These are phyloP conservation scores for Yarrowia sp. DNA, from an alignment of 805 yeast species.

Conservation along the genomic window DNA sequence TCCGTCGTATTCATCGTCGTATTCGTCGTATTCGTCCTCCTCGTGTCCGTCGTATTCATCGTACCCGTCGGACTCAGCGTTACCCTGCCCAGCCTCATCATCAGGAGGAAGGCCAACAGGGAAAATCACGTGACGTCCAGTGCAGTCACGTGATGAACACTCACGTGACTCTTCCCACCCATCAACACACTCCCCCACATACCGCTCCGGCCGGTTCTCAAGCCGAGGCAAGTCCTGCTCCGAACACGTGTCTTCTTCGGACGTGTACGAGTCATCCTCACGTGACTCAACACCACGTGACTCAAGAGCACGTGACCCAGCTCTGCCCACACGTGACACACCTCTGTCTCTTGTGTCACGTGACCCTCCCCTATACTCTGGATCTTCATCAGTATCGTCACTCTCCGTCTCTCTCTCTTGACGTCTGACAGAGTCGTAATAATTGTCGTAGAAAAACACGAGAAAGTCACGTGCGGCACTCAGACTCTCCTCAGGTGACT, in stretches of 20 bases:
- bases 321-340: too few species aligned
- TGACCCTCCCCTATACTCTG: too few species aligned
- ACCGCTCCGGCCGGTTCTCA: neutral
- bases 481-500: neutral
- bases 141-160: neutral
- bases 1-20: neutral
- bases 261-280: neutral
- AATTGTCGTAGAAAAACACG: slow-evolving; percentile 5
- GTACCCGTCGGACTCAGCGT: neutral
- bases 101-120: neutral
- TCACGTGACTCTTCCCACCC: neutral
- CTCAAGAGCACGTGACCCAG: too few species aligned
- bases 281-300: too few species aligned
- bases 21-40: neutral
- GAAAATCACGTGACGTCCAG: neutral
- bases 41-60: neutral
- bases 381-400: neutral
- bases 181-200: neutral
- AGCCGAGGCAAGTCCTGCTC: neutral
- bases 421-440: neutral
- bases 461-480: neutral
- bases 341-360: too few species aligned
- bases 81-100: neutral
- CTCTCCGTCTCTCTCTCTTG: neutral
- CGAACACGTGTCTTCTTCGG: neutral